Base-by-base conservation (phyloP, 2,329 filamentous ascomycete genomes). In the Drechslerella stenobrocha region DNA sequence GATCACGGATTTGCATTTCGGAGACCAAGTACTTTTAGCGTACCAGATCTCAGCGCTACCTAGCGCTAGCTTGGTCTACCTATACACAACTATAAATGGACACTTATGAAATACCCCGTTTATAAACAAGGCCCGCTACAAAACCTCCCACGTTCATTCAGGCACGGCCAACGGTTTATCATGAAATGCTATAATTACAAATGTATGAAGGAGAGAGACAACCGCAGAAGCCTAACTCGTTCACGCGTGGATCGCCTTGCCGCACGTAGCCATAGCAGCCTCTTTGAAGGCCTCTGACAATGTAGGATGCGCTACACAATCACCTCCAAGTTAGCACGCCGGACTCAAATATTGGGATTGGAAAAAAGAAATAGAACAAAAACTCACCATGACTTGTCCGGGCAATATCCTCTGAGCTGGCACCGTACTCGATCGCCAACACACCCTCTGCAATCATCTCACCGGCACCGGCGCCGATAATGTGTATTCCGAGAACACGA, bases 401-500 rank as follows among this genome's bases (percentile, higher is more conserved):
- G 70, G 87, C 90, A 76, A 96, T 89, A 78, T 96, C 93, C 81
- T 98, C 93, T 74, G 86, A 91, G 71, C 88, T 93, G 26, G 93
- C 93, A 71, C 93, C 93, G 76, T 98, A 98, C 81, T 98, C 93
- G 51, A 98, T 81, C 60, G 93, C 93, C 75, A 98, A 81, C 9
- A 91, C 93, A 71, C 88, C 93, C 81, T 98, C 93, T 1, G 93
- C 93, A 80, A 98, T 96, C 93, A 98, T 97, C 83, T 98, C 93
- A 75, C 93, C 93, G 42, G 93, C 93, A 77, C 93, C 93, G 74
- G 93, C 83, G 66, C 93, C 93, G 74, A 98, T 87, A 78, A 98
- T 97, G 82, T 98, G 93, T 71, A 96, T 87, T 72, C 93, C 93
- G 70, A 98, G 82, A 73, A 98, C 87, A 73, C 93, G 85, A 79